Conservation (phyloP, 2,329 filamentous ascomycete genomes). For the Taxawa tesnikishii region DNA sequence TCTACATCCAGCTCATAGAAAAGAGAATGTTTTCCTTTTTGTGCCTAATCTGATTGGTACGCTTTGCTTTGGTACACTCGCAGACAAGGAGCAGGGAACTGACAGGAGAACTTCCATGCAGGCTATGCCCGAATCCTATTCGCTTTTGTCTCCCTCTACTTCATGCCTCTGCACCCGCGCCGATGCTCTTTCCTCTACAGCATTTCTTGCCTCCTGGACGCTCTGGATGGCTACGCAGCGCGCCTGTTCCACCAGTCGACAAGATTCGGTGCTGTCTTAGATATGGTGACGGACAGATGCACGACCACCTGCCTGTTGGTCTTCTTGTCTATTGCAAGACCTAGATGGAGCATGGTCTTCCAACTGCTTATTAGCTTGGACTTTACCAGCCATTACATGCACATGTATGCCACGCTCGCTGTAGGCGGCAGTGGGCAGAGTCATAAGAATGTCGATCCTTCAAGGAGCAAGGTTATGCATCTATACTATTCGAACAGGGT, state of each 20-base stretch:
- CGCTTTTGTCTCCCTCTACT: constrained; percentile 85
- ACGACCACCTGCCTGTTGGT: constrained; percentile 90
- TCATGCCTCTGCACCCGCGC: constrained; percentile 94
- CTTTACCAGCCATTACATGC: constrained; percentile 92
- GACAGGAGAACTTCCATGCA: constrained; percentile 11
- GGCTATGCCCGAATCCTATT: constrained; percentile 38
- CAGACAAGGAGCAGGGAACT: no score
- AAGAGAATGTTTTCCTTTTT: constrained; percentile 44
- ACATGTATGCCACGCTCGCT: constrained; percentile 91
- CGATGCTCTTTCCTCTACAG: constrained; percentile 87
- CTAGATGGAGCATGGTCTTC: constrained; percentile 85
- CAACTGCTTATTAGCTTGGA: constrained; percentile 86
- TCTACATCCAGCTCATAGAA: constrained; percentile 14
- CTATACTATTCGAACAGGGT: constrained; percentile 97
- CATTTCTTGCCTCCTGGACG: constrained; percentile 86
- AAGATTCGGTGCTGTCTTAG: constrained; percentile 86
- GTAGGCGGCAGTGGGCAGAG: constrained; percentile 69
- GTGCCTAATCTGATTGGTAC: constrained; percentile 39
- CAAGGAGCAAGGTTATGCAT: constrained; percentile 77
- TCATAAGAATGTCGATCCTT: constrained; percentile 89
- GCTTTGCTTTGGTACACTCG: no score
- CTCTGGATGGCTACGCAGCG: constrained; percentile 83
- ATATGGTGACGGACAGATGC: constrained; percentile 99
- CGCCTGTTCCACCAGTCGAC: constrained; percentile 79
- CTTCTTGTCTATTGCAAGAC: constrained; percentile 87